A percentile compares a stretch with the other conserved stretches of the same genome.
These are phyloP conservation scores for Epichloe sylvatica DNA, from an alignment of 2,329 filamentous ascomycete species.

Conservation along the genomic window DNA sequence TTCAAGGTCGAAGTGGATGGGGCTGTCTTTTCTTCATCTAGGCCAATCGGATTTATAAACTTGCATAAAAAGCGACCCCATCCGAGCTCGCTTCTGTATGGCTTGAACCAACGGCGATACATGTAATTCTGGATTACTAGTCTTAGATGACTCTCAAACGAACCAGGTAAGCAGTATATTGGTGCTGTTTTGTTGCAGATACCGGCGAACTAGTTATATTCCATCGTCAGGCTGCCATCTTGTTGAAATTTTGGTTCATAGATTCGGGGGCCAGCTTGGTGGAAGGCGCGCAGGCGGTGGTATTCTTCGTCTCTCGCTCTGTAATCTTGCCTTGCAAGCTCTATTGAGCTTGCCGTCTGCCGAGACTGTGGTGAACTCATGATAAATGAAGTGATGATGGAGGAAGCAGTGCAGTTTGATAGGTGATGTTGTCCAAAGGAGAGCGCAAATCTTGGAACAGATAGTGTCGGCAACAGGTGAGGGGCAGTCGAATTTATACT, in stretches of 20 bases:
- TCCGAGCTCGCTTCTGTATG: constrained; percentile 6
- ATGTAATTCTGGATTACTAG: background rate
- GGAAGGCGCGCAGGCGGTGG: background rate
- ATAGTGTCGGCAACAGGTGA: no score
- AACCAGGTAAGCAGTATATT: background rate
- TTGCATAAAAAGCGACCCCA: constrained; percentile 4
- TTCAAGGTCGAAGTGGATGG: background rate
- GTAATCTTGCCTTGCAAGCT: background rate
- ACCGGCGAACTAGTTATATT: background rate
- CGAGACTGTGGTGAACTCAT: background rate
- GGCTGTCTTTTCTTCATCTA: background rate
- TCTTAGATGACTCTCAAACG: background rate
- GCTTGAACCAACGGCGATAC: constrained; percentile 3
- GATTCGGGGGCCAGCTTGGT: background rate
- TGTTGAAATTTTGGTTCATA: background rate
- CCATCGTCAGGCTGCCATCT: background rate
- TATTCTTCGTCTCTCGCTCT: background rate
- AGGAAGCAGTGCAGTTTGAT: background rate
- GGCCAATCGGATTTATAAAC: background rate
- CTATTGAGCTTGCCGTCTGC: background rate
- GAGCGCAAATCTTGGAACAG: no score
- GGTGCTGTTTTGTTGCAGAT: background rate
- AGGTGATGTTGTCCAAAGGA: no score
- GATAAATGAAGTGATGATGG: background rate
- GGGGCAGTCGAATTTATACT: no score